Conservation (phyloP, 805 yeast genomes). For the Jamesozyma spencerorum region DNA sequence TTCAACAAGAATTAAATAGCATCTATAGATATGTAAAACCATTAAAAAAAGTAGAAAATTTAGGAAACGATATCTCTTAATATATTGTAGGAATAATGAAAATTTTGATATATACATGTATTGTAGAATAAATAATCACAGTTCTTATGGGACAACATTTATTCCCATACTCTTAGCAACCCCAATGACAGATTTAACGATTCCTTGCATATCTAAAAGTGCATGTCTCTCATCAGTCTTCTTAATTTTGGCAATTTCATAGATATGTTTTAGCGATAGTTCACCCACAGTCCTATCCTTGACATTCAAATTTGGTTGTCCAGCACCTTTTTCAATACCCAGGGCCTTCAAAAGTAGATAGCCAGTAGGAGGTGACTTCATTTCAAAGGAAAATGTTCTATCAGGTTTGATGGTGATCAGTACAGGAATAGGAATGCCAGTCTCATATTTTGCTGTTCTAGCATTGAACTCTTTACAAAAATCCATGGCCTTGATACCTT, state of each 20-base stretch:
- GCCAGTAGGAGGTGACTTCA: conserved; percentile 87
- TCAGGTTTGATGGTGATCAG: conserved; percentile 84
- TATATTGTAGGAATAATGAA: too few species aligned
- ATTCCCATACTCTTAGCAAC: conserved; percentile 90
- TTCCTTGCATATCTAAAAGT: conserved; percentile 57
- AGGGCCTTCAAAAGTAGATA: conserved; percentile 70
- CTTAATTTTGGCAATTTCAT: conserved; percentile 91
- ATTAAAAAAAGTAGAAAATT: too few species aligned
- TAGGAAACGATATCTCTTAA: too few species aligned
- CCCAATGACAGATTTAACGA: conserved; percentile 74
- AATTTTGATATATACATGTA: not conserved
- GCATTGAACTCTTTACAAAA: conserved; percentile 98
- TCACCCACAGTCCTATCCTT: conserved; percentile 43
- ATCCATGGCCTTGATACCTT: conserved; percentile 97
- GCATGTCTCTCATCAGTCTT: conserved; percentile 76
- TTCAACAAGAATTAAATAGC: conserved; percentile 13
- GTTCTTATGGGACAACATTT: conserved; percentile 55
- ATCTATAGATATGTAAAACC: too few species aligned
- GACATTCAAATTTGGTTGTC: conserved; percentile 33
- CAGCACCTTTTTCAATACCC: conserved; percentile 70
- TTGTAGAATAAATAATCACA: not conserved
- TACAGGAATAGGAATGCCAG: conserved; percentile 88
- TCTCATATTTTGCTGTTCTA: conserved; percentile 75
- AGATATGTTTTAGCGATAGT: conserved; percentile 75
- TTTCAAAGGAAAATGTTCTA: conserved; percentile 74